Base-by-base conservation (phyloP, 78 protist species). In the Dictyostelium brefeldianum region DNA sequence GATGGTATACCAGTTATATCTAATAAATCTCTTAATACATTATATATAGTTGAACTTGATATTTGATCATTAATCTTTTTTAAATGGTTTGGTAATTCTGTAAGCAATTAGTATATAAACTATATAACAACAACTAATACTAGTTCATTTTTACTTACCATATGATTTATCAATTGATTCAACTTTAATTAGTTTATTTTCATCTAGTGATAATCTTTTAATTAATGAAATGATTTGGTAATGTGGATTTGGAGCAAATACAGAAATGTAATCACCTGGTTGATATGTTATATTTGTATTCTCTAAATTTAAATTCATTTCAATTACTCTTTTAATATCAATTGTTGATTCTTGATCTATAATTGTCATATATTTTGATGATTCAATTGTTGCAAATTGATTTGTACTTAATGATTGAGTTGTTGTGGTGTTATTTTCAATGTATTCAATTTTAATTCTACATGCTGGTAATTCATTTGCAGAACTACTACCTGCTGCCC, bases 181-280 rank as follows among this genome's bases (percentile, higher is more conserved):
- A 47, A 83, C 74, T 17, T 41, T 64, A 17, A 83, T 54, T 18
- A 18, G 1, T 41, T 70, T 31, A 43, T 83, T 73, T 46, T 25
- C 57, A 57, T 17, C 27, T n/a, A 70, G 29, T 11, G 53, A 18
- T n/a, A 83, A 73, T 74, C 81, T 83, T 14, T 29, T 50, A 3
- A 73, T 14, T 10, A 83, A 62, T 5, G 47, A 11, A 2, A 71
- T 80, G 4, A 83, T 57, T n/a, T 71, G 29, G 22, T 54, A 22
- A 4, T 10, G 10, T 20, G 91, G 51, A 25, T 83, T 83, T 54
- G 80, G 91, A 11, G 91, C 43, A 54, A 25, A 83, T 4, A 83
- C 67, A 6, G 64, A 17, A 73, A 83, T 53, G 27, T 83, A 83
- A 27, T 83, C 91, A 57, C 91, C 91, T 5, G 91, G 91, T 56